A percentile compares a stretch with the other conserved stretches of the same genome.
These are phyloP conservation scores for Aspergillus tanneri DNA, from an alignment of 2,329 filamentous ascomycete species.

Conservation along the genomic window DNA sequence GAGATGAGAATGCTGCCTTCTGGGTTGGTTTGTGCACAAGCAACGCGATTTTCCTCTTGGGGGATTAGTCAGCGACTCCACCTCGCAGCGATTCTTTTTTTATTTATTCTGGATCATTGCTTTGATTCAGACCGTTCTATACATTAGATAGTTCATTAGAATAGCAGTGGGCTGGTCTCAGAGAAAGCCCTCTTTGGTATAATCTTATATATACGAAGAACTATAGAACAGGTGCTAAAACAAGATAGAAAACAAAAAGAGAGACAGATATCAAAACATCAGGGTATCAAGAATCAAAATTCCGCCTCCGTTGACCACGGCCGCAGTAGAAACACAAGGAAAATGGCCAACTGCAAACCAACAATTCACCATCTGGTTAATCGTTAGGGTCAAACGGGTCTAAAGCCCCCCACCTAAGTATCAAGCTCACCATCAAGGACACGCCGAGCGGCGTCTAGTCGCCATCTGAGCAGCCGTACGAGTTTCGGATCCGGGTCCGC, in stretches of 20 bases:
- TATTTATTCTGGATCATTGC: no score
- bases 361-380: neutral
- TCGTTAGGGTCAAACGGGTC: no score
- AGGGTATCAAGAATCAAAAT: constrained; percentile 15
- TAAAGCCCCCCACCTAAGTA: no score
- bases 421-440: constrained; percentile 68
- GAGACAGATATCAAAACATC: constrained; percentile 11
- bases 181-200: neutral
- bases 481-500: constrained; percentile 55
- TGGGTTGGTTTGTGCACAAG: neutral
- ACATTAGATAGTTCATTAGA: neutral
- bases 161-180: no score
- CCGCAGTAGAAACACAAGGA: no score
- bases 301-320: constrained; percentile 1
- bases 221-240: neutral
- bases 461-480: constrained; percentile 64
- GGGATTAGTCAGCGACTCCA: neutral
- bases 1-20: no score
- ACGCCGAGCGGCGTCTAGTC: constrained; percentile 71
- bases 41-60: neutral
- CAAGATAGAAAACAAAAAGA: neutral
- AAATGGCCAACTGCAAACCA: no score
- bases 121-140: neutral
- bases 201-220: constrained; percentile 2
- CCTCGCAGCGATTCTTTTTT: neutral